Evolutionary conservation across 345 rosid species (phyloP), one percentile per base, ranked within the genome.

Genomic region (Physaria fendleri): DNA sequence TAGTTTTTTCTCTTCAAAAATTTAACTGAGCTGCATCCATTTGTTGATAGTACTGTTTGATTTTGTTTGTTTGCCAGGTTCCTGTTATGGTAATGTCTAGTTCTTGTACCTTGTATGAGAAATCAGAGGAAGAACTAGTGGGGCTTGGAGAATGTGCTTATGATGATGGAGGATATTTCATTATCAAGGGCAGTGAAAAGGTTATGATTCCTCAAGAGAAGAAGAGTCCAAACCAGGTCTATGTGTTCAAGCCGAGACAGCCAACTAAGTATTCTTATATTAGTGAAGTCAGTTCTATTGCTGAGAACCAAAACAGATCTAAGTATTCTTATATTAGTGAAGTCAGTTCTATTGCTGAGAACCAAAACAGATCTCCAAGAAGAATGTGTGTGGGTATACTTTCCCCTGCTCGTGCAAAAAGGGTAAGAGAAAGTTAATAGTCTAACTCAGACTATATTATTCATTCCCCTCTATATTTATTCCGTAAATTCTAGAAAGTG

Each of bases 331-430:
- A 75, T 61, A 95, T 89, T 46, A 95, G 69, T 2, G 97, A 93
- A 81, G 99, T 93, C 65, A 86, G 97, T 39, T 93, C 99, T 33
- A 89, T 93, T 97, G 97, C 97, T 4, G 97, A 93, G 74, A 79
- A 81, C 62, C 99, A 93, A 66, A 92, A 89, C 59, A 79, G 89
- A 73, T 95, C 95, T 11, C 99, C 99, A 15, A 89, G 99, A 72
- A 82, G 95, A 10, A 88, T 93, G 99, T 89, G 86, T 82, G 99
- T 93, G 50, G 82, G 95, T 47, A 93, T 93, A 97, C 97, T 93
- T 80, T 77, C 99, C 63, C 88, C 94, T 30, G 83, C 99, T 13
- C 84, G 99, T 73, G 85, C 99, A 23, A 93, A 85, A 75, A 97
- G 97, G 91, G 99, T 93, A 79, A 76, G 63, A 33, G 16, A 69